phyloP scores from a whole-genome alignment of 2,329 filamentous ascomycete genomes.

The Cladosporium oxysporum region DNA sequence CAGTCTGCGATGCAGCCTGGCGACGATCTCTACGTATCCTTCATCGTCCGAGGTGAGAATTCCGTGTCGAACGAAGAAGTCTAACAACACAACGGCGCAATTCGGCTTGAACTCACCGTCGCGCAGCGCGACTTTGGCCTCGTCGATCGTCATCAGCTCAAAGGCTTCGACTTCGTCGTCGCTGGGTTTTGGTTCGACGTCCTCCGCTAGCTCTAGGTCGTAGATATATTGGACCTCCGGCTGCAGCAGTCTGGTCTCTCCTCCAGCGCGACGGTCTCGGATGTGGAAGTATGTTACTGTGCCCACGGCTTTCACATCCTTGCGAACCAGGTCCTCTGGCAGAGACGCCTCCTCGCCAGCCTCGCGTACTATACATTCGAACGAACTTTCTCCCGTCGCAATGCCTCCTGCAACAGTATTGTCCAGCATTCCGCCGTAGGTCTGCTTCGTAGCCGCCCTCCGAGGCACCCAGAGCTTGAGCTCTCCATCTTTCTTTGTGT shows the following conservation, averaged over 20 bases:
- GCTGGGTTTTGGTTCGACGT: conserved; percentile 70
- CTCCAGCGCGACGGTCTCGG: conserved; percentile 72
- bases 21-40: conserved; percentile 73
- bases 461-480: conserved; percentile 83
- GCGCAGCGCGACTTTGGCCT: conserved; percentile 70
- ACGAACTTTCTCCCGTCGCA: conserved; percentile 74
- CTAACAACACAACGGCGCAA: conserved; percentile 78
- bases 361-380: conserved; percentile 82
- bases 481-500: conserved; percentile 56
- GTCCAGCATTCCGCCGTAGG: conserved; percentile 88
- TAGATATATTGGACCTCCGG: conserved; percentile 92
- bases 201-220: conserved; percentile 74
- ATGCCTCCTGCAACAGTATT: conserved; percentile 91
- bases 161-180: conserved; percentile 91
- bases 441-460: conserved; percentile 75
- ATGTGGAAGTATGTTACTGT: conserved; percentile 84
- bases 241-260: conserved; percentile 79
- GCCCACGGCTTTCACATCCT: conserved; percentile 60
- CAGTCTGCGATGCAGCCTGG: conserved; percentile 73
- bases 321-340: conserved; percentile 67
- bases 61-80: conserved; percentile 87
- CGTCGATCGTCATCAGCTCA: conserved; percentile 72
- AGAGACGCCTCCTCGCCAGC: conserved; percentile 86
- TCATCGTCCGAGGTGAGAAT: conserved; percentile 76
- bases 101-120: conserved; percentile 88